These are phyloP conservation scores for Raphanus hybrid DNA, from an alignment of 441 rosid species.

Conservation along the genomic window DNA sequence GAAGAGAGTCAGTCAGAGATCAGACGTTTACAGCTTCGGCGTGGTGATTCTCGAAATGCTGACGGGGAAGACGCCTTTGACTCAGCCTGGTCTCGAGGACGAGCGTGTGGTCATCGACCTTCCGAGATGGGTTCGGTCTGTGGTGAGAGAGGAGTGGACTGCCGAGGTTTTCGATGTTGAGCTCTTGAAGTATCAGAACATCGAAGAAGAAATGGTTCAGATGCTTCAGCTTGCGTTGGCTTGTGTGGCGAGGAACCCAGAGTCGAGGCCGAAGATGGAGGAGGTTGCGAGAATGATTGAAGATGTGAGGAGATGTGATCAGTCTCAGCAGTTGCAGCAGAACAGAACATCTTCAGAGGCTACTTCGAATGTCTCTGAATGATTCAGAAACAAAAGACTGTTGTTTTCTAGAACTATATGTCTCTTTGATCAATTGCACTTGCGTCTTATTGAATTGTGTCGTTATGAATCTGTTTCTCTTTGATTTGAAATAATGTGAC, in stretches of 20 bases:
- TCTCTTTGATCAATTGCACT: slow-evolving; percentile 14
- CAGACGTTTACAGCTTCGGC: slow-evolving; percentile 77
- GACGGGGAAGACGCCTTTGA: slow-evolving; percentile 66
- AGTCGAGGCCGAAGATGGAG: slow-evolving; percentile 57
- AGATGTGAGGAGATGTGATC: slow-evolving; percentile 56
- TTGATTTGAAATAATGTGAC: slow-evolving; percentile 1
- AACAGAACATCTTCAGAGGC: slow-evolving; percentile 65
- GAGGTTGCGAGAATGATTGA: slow-evolving; percentile 60
- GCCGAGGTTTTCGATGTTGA: slow-evolving; percentile 75
- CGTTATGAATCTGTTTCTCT: slow-evolving; percentile 18
- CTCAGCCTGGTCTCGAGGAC: slow-evolving; percentile 55
- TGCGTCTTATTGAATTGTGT: neutral
- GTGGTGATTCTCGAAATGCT: slow-evolving; percentile 70
- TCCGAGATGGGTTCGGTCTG: slow-evolving; percentile 76
- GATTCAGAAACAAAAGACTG: slow-evolving; percentile 11
- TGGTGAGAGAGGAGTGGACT: slow-evolving; percentile 74
- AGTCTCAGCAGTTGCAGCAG: slow-evolving; percentile 23
- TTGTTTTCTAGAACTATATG: neutral
- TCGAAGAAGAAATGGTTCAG: slow-evolving; percentile 74
- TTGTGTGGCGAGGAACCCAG: slow-evolving; percentile 58
- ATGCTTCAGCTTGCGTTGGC: slow-evolving; percentile 67
- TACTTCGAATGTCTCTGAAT: slow-evolving; percentile 53
- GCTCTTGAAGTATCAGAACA: slow-evolving; percentile 57
- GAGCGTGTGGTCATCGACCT: slow-evolving; percentile 56
- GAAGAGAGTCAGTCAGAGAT: slow-evolving; percentile 54